phyloP scores from a whole-genome alignment of 2,329 filamentous ascomycete genomes.

The Cladosporium cucumerinum region DNA sequence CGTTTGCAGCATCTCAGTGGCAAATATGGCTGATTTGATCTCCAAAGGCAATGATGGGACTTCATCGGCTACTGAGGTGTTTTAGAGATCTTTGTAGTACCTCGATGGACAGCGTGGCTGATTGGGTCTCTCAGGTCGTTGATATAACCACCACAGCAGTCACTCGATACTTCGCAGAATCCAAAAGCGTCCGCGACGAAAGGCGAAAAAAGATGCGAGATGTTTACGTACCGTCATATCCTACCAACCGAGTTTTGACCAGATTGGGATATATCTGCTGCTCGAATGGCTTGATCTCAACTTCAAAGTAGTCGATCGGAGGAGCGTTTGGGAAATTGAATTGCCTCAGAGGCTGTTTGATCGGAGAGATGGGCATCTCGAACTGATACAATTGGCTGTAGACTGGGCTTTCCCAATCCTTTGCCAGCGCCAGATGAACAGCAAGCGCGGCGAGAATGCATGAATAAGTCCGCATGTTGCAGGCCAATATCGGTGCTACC shows the following conservation, averaged over 20 bases:
- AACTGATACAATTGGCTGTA: constrained; percentile 25
- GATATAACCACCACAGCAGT: not conserved
- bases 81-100: not conserved
- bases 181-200: not conserved
- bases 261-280: constrained; percentile 46
- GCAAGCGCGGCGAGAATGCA: not conserved
- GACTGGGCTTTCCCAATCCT: constrained; percentile 22
- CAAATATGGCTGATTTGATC: not conserved
- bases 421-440: not conserved
- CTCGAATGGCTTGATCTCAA: constrained; percentile 41
- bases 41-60: not conserved
- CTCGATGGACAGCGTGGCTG: not conserved
- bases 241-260: constrained; percentile 39
- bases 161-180: constrained; percentile 22
- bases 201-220: not conserved
- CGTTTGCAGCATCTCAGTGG: not conserved
- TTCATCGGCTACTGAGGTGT: not conserved
- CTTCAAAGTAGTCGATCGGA: constrained; percentile 47
- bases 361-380: constrained; percentile 23
- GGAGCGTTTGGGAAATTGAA: constrained; percentile 22
- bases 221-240: constrained; percentile 45
- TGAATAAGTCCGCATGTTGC: not conserved
- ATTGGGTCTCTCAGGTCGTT: not conserved
- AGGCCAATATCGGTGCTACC: not conserved
- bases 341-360: constrained; percentile 28